Conservation (phyloP, 306 rosid genomes). For the Prosopis cineraria region DNA sequence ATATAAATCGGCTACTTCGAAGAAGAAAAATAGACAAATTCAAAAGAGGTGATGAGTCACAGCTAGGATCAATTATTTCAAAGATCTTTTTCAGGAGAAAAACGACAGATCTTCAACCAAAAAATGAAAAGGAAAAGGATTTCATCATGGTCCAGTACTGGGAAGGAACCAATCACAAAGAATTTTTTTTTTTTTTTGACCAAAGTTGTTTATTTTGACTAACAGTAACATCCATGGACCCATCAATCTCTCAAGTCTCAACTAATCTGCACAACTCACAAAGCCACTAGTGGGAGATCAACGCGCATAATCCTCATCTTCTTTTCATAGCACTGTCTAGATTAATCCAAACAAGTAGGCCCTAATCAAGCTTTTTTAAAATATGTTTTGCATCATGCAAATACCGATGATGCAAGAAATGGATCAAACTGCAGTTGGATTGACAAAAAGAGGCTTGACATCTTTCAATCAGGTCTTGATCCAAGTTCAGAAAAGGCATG, state of each 20-base stretch:
- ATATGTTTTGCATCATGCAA: neutral
- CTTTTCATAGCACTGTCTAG: conserved; percentile 33
- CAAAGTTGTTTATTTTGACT: neutral
- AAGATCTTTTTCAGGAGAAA: neutral
- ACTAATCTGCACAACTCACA: conserved; percentile 30
- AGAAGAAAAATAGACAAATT: neutral
- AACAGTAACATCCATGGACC: conserved; percentile 21
- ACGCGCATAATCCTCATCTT: conserved; percentile 21
- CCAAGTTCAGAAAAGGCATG: neutral
- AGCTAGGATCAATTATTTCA: neutral
- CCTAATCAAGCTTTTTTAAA: neutral
- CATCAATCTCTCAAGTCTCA: conserved; percentile 25
- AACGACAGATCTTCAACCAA: neutral
- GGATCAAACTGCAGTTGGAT: no score
- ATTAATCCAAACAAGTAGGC: conserved; percentile 31
- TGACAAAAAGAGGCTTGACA: no score
- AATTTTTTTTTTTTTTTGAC: no score
- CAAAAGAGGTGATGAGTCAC: neutral
- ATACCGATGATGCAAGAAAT: neutral
- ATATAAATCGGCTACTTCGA: neutral
- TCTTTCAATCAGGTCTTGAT: no score
- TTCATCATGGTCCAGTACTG: conserved; percentile 8
- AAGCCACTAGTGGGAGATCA: conserved; percentile 32
- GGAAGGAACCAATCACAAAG: conserved; percentile 34
- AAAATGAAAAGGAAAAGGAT: neutral